Base-by-base conservation (phyloP, 805 yeast species). In the Wickerhamomyces bisporus region DNA sequence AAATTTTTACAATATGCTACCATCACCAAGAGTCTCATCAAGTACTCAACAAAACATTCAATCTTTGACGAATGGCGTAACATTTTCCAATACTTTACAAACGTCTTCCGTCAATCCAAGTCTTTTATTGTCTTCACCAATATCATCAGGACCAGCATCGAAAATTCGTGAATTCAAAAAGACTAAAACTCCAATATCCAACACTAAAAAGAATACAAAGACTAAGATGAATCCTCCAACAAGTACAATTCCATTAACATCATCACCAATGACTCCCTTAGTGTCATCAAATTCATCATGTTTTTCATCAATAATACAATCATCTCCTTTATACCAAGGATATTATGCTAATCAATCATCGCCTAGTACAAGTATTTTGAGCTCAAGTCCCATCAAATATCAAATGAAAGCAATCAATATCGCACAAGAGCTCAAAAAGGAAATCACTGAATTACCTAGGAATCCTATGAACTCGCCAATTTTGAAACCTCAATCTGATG, bases 311-410 rank as follows among this genome's bases (percentile, higher is more conserved):
- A 52, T 53, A 18, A 49, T 53, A 36, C 55, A 51, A 30, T 55
- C 58, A 6, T 55, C 60, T 3, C 60, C 60, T 2, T 37, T 55
- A n/a, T 52, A 55, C 16, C 56, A 52, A 23, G 56, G 57, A 2
- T 55, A 50, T 36, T 55, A 53, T 29, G 49, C 47, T 8, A 46
- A 48, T 25, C 49, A 46, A 16, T 35, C 51, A 10, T 46, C 58
- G 3, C 55, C 57, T 16, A 39, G 34, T 10, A 44, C 56, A 2
- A 40, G 45, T 11, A 16, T 40, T 2, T 13, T 53, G 6, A 38
- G 36, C 8, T 47, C 57, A 4, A 52, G 54, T 24, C 57, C 58
- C 2, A 40, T 49, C 30, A 55, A 42, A 28, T 44, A 47, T 14
- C 55, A 52, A 32, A 40, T 50, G 43, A 52, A 52, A 30, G 57